These are phyloP conservation scores for Trichoderma sp. DNA, from an alignment of 2,329 filamentous ascomycete species.

Conservation along the genomic window DNA sequence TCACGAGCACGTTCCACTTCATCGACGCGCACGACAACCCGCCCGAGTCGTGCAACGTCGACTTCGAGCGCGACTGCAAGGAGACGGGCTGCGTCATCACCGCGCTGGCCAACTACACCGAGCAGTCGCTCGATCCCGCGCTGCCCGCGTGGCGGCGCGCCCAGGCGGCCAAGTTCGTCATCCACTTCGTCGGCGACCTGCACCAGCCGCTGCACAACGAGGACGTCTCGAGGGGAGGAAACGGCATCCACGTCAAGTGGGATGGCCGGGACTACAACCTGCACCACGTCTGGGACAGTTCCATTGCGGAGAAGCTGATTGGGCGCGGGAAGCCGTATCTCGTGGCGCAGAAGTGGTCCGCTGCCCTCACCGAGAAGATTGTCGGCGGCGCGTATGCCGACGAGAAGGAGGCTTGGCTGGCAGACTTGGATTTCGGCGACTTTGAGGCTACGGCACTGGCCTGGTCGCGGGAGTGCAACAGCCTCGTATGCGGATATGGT, in stretches of 20 bases:
- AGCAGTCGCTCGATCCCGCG: slow-evolving; percentile 51
- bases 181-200: slow-evolving; percentile 71
- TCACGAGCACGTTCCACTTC: slow-evolving; percentile 66
- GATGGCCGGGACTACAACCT: slow-evolving; percentile 62
- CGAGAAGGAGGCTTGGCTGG: slow-evolving; percentile 57
- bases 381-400: slow-evolving; percentile 56
- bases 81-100: slow-evolving; percentile 63
- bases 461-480: slow-evolving; percentile 67
- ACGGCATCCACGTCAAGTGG: slow-evolving; percentile 67
- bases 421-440: slow-evolving; percentile 58
- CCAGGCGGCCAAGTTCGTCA: slow-evolving; percentile 66
- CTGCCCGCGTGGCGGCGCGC: slow-evolving; percentile 51
- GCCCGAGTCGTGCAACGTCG: slow-evolving; percentile 59
- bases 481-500: slow-evolving; percentile 64
- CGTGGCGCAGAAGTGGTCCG: slow-evolving; percentile 59
- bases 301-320: slow-evolving; percentile 66
- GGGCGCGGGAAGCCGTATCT: slow-evolving; percentile 55
- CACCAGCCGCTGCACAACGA: slow-evolving; percentile 71
- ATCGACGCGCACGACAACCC: slow-evolving; percentile 69
- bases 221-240: slow-evolving; percentile 66
- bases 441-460: slow-evolving; percentile 57
- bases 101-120: slow-evolving; percentile 63
- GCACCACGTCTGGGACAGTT: slow-evolving; percentile 73
- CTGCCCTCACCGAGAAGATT: slow-evolving; percentile 58
- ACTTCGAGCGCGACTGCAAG: slow-evolving; percentile 64